Percentiles rank a stretch among this genome's conserved stretches.
These are phyloP conservation scores for Neonectria magnoliae DNA, from an alignment of 2,329 filamentous ascomycete genomes.

Conservation along the genomic window DNA sequence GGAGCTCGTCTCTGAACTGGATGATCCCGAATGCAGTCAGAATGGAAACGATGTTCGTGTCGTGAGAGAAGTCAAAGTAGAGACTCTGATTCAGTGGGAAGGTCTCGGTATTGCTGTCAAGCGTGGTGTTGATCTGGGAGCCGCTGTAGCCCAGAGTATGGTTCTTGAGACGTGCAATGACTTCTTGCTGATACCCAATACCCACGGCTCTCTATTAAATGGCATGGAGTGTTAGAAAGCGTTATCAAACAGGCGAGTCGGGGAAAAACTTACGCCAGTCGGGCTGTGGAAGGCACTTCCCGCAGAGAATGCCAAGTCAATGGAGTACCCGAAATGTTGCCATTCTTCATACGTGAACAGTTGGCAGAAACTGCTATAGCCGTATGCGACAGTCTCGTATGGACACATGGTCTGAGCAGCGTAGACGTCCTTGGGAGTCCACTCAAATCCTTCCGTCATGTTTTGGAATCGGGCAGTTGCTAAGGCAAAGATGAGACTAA, in stretches of 20 bases:
- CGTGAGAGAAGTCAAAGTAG: conserved; percentile 83
- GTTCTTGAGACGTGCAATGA: conserved; percentile 75
- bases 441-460: conserved; percentile 67
- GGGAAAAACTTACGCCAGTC: conserved; percentile 59
- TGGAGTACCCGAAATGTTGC: conserved; percentile 75
- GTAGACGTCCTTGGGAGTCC: conserved; percentile 71
- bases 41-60: conserved; percentile 77
- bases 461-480: conserved; percentile 68
- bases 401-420: conserved; percentile 78
- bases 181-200: conserved; percentile 77
- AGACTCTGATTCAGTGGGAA: conserved; percentile 79
- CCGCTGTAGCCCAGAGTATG: conserved; percentile 69
- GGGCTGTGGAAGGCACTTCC: conserved; percentile 71
- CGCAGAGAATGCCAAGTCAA: conserved; percentile 73
- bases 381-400: conserved; percentile 81
- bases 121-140: conserved; percentile 74
- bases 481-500: conserved; percentile 34
- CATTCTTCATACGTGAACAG: conserved; percentile 82
- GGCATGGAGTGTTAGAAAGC: conserved; percentile 1
- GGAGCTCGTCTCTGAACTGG: conserved; percentile 72
- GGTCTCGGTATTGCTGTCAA: conserved; percentile 73
- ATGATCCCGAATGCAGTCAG: conserved; percentile 77
- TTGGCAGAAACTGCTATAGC: conserved; percentile 78
- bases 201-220: conserved; percentile 69
- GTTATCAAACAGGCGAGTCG: too few relatives aligned